A percentile compares a stretch with the other conserved stretches of the same genome.
Conservation (phyloP, 306 rosid genomes). For the Alnus rubra region DNA sequence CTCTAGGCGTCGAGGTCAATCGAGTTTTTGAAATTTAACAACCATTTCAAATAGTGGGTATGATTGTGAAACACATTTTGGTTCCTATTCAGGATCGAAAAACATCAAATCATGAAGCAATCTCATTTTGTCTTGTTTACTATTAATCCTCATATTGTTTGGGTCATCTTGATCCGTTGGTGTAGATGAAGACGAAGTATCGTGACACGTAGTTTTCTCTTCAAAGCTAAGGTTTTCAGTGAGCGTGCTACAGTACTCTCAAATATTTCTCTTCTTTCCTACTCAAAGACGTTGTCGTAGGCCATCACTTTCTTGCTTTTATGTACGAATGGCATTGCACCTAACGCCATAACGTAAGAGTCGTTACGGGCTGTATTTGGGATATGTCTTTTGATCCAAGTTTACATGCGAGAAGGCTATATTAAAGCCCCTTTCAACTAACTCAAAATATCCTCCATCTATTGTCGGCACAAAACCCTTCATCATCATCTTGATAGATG, state of each 20-base stretch:
- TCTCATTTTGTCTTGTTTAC: slow-evolving; percentile 15
- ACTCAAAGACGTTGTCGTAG: slow-evolving; percentile 50
- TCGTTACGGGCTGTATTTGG: neutral
- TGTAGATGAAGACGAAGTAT: slow-evolving; percentile 29
- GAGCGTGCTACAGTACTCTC: slow-evolving; percentile 26
- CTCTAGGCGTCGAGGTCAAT: too few species aligned
- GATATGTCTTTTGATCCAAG: neutral
- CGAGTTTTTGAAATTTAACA: neutral
- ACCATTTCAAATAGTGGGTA: slow-evolving; percentile 24
- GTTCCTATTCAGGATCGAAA: slow-evolving; percentile 15
- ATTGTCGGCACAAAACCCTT: slow-evolving; percentile 21
- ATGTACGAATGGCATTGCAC: slow-evolving; percentile 39
- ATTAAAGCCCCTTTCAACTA: slow-evolving; percentile 9
- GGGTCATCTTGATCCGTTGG: slow-evolving; percentile 21
- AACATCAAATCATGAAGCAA: slow-evolving; percentile 34
- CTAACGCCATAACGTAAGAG: slow-evolving; percentile 32
- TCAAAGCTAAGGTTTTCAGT: slow-evolving; percentile 64
- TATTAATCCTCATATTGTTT: neutral
- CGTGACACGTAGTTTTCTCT: slow-evolving; percentile 48
- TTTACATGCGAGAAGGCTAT: slow-evolving; percentile 7
- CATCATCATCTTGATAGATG: too few species aligned
- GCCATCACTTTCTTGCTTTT: slow-evolving; percentile 33
- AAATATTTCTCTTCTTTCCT: slow-evolving; percentile 59
- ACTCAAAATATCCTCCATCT: slow-evolving; percentile 25
- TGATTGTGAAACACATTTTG: slow-evolving; percentile 22